Evolutionary conservation across 2,329 filamentous ascomycete genomes (phyloP).

Genomic region (Diaporthe nobilis): DNA sequence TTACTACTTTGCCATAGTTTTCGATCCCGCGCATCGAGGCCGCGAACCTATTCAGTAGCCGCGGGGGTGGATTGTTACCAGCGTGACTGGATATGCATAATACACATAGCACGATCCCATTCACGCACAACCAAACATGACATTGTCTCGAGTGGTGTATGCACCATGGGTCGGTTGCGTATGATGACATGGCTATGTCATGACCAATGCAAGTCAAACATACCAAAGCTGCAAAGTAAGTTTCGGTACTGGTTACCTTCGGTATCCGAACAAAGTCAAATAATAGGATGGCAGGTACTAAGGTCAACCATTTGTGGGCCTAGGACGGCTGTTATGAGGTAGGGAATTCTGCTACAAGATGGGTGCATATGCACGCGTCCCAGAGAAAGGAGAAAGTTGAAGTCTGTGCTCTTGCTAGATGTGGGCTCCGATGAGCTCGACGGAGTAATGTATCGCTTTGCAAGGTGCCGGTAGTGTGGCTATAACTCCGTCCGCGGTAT

Average conservation of each 20-base stretch:
- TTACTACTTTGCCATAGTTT: neutral
- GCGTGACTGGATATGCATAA: neutral
- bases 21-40: neutral
- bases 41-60: neutral
- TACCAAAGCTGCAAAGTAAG: neutral
- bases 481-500: neutral
- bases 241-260: neutral
- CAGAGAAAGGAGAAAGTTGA: neutral
- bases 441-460: conserved; percentile 6
- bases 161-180: neutral
- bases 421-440: neutral
- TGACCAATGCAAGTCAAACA: neutral
- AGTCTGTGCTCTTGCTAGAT: neutral
- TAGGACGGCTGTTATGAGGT: neutral
- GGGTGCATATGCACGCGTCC: neutral
- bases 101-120: neutral
- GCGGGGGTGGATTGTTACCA: neutral
- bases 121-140: neutral
- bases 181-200: neutral
- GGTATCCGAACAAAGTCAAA: neutral
- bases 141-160: neutral
- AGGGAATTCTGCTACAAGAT: neutral
- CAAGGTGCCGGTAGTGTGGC: neutral
- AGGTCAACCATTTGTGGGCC: neutral
- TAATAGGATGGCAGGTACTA: neutral